Base-by-base conservation (phyloP, 2,329 filamentous ascomycete genomes). In the Claviceps citrina region DNA sequence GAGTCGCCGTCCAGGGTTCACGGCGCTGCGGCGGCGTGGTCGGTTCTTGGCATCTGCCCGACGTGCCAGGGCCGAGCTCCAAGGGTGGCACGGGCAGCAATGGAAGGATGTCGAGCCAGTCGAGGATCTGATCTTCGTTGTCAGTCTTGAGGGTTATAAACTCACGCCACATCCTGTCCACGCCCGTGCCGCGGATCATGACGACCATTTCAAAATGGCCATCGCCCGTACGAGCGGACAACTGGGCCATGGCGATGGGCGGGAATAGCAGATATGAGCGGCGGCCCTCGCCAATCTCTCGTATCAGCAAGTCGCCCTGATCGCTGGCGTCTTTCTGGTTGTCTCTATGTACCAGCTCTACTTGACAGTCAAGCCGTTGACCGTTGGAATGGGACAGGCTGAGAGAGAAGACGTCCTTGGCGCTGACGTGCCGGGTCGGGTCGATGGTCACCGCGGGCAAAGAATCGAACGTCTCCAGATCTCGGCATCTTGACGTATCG, bases 371-470 rank as follows among this genome's bases (percentile, higher is more conserved):
- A 33, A 98, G 70, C 44, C 86, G 71, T 56, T 96, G 89, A 2
- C 89, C 87, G 52, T 76, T 94, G 1, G 89, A 93, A 58, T 98
- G 91, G 38, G 73, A 70, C 12, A 98, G 62, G 44, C 87, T 80
- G 50, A 98, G 68, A 42, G 82, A 81, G 56, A 98, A 98, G 49
- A 81, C 77, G 57, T 98, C 91, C 52, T 93, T 81, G 34, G 89
- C 87, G 47, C 76, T 79, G 31, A 98, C 93, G 52, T 87, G 84
- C 41, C 85, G 77, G 30, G 65, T 71, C n/a, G 74, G 69, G 53
- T 94, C 79, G 41, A 96, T 78, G 32, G 64, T 67, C 8, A 91
- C 74, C 40, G 73, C 73, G 26, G 77, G 73, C 27, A 86, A 68
- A 1, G 82, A 72, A 10, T 74, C 76, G 40, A 98, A 63, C 13